These are phyloP conservation scores for Euptelea pleiosperma DNA, from an alignment of 164 flowering plant species.

Conservation along the genomic window DNA sequence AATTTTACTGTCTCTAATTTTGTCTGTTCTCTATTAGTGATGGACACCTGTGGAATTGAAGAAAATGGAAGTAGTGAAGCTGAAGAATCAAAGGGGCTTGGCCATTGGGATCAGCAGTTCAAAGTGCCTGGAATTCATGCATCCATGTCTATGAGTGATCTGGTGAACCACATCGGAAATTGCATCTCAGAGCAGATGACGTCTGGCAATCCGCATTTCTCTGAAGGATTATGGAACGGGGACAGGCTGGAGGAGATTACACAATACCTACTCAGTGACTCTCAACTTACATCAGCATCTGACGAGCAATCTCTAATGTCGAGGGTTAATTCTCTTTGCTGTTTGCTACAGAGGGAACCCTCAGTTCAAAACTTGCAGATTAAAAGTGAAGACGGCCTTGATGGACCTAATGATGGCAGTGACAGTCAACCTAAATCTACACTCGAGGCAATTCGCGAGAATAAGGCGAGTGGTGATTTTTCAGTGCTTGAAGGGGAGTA, in stretches of 20 bases:
- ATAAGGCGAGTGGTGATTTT: conserved; percentile 11
- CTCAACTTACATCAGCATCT: conserved; percentile 47
- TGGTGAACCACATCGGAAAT: conserved; percentile 63
- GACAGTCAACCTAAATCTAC: conserved; percentile 8
- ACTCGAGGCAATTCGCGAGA: conserved; percentile 11
- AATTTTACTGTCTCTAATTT: no score
- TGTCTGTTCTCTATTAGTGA: conserved; percentile 24
- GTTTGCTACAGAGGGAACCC: conserved; percentile 66
- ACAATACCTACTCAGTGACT: conserved; percentile 59
- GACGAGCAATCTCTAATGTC: conserved; percentile 77
- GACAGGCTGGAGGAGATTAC: conserved; percentile 60
- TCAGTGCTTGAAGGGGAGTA: conserved; percentile 21
- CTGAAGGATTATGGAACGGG: conserved; percentile 36
- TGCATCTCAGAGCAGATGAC: conserved; percentile 62
- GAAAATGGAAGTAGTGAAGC: conserved; percentile 32
- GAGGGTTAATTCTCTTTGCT: conserved; percentile 82
- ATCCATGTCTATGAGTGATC: conserved; percentile 78
- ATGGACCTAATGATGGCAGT: conserved; percentile 18
- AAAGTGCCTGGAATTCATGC: conserved; percentile 59
- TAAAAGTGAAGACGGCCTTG: conserved; percentile 17
- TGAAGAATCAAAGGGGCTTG: conserved; percentile 23
- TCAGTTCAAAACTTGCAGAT: conserved; percentile 28
- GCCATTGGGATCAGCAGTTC: conserved; percentile 50
- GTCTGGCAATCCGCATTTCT: conserved; percentile 40
- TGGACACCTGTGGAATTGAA: conserved; percentile 47